Conservation (phyloP, 371 early-diverging fungal species). For the Umbelopsis sp. region DNA sequence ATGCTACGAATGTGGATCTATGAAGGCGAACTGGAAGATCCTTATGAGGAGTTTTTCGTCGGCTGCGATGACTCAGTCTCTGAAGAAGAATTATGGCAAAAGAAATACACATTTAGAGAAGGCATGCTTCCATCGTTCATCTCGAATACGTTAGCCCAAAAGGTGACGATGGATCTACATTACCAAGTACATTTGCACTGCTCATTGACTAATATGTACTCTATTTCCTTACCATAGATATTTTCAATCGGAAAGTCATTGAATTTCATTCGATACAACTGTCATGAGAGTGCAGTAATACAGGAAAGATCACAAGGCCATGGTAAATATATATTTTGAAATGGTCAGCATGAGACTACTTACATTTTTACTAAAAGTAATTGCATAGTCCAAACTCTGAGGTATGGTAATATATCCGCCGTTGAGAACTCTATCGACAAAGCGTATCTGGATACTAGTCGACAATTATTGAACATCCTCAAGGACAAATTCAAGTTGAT, state of each 20-base stretch:
- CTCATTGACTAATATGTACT: slow-evolving; percentile 31
- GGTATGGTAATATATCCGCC: slow-evolving; percentile 73
- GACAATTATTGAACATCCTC: slow-evolving; percentile 72
- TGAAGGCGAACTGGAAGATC: slow-evolving; percentile 93
- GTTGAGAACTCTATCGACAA: slow-evolving; percentile 78
- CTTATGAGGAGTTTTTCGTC: slow-evolving; percentile 94
- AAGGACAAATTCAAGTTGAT: slow-evolving; percentile 77
- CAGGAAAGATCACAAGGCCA: not conserved
- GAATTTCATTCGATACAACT: slow-evolving; percentile 89
- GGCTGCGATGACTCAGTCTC: slow-evolving; percentile 52
- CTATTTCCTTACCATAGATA: slow-evolving; percentile 53
- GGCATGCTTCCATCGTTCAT: slow-evolving; percentile 90
- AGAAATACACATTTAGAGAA: slow-evolving; percentile 71
- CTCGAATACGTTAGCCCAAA: slow-evolving; percentile 74
- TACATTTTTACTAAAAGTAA: not conserved
- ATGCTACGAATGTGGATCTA: slow-evolving; percentile 94
- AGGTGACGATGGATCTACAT: slow-evolving; percentile 47
- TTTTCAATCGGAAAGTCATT: slow-evolving; percentile 92
- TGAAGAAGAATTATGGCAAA: slow-evolving; percentile 81
- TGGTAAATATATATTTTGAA: slow-evolving; percentile 4
- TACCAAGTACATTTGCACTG: not conserved
- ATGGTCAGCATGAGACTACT: not conserved
- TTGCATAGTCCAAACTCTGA: slow-evolving; percentile 41
- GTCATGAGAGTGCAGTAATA: slow-evolving; percentile 64
- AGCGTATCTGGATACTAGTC: slow-evolving; percentile 74